phyloP scores from a whole-genome alignment of 1,284 basidiomycete species.

The Xerocomus minutiporus region DNA sequence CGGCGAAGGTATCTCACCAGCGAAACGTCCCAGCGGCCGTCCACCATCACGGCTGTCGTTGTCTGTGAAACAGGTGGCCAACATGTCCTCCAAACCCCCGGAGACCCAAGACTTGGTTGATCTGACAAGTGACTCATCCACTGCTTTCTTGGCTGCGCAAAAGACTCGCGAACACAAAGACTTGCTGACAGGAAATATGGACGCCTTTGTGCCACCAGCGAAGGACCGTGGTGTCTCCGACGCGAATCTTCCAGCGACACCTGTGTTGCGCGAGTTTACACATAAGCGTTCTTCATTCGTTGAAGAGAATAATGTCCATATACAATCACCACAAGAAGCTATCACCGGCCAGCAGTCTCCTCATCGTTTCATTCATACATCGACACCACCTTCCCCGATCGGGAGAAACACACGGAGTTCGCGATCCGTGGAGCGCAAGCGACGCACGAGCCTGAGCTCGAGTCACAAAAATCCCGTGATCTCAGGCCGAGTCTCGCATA shows the following conservation, averaged over 20 bases:
- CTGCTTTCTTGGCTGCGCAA: conserved; percentile 11
- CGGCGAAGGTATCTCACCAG: conserved; percentile 13
- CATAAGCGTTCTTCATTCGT: conserved; percentile 67
- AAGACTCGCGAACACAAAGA: conserved; percentile 42
- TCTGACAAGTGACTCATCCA: conserved; percentile 11
- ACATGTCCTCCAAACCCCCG: conserved; percentile 15
- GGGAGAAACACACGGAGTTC: conserved; percentile 26
- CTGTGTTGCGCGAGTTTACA: conserved; percentile 60
- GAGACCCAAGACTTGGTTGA: conserved; percentile 21
- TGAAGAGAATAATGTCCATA: conserved; percentile 45
- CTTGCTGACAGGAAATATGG: conserved; percentile 69
- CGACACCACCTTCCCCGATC: conserved; percentile 24
- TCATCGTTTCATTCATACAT: conserved; percentile 16
- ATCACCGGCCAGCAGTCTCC: conserved; percentile 40
- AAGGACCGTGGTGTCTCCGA: conserved; percentile 19
- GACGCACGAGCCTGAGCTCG: conserved; percentile 4
- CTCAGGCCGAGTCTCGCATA: conserved; percentile 16
- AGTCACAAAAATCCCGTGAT: conserved; percentile 9
- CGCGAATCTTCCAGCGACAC: conserved; percentile 27
- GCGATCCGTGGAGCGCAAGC: conserved; percentile 28
- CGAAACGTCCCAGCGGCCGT: conserved; percentile 24
- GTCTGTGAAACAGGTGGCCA: conserved; percentile 17
- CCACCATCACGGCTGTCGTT: conserved; percentile 26
- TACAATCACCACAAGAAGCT: conserved; percentile 46
- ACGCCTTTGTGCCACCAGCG: conserved; percentile 23